Evolutionary conservation across 768 basidiomycete species (phyloP), one percentile per base, ranked within the genome.

Genomic region (Tylopilus sp.): DNA sequence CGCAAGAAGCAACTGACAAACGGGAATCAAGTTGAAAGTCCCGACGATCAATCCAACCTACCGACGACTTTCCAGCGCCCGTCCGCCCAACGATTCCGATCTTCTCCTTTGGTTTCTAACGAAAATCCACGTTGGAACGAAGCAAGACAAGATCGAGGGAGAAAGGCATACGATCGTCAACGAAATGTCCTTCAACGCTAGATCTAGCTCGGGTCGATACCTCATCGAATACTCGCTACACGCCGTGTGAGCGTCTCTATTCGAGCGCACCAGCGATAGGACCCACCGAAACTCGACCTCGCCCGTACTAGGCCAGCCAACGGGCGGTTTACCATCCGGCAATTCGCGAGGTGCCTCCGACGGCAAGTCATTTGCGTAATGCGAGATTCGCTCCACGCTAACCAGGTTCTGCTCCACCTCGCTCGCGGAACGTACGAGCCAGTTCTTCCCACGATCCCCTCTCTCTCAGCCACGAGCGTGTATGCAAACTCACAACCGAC

Each of bases 381-480:
- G 85, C 25, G 89, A 68, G 48, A 95, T 87, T 6, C 92, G 85
- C 67, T 96, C 93, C 16, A 92, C 88, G 62, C 89, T 90, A 54
- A 93, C 90, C 61, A 92, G 86, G 59, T 90, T 91, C 61, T 93
- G 89, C 65, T 96, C 93, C 13, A 93, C 89, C 68, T 95, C 93
- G 61, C 85, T 88, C 3, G 87, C 85, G 14, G 85, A 85, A 28
- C 89, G 81, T 25, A 92, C 89, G 7, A 91, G 76, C 88, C 88
- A 89, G 62, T 90, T 89, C 85, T 89, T 37, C 26, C 30, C 22
- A 38, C 28, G 57, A n/a, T n/a, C n/a, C 8, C 21, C 45, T 7
- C 46, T 6, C 47, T 10, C 24, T 59, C 19, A 48, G 30, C 17
- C 6, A 19, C 42, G 5, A 10, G 21, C 16, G 13, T 17, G 8